Percentiles rank a stretch among this genome's conserved stretches.
Evolutionary conservation across 495 filamentous ascomycete genomes (phyloP).

Genomic region (Halenospora varia): DNA sequence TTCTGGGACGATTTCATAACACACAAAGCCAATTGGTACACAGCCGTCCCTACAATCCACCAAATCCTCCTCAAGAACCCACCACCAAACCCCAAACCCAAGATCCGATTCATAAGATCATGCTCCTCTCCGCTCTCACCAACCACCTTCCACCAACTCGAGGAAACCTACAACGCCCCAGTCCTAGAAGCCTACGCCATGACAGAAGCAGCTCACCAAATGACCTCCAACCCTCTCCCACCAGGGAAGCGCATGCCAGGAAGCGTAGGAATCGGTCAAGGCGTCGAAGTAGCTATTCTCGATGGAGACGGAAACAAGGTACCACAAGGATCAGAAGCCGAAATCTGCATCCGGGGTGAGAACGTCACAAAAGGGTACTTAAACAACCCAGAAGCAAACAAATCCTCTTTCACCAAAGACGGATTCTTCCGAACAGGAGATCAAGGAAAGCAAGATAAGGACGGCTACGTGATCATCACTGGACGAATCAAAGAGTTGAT

Average conservation of each 20-base stretch:
- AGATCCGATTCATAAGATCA: conserved; percentile 82
- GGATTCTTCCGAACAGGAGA: conserved; percentile 85
- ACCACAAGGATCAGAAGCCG: conserved; percentile 60
- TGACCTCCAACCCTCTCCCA: conserved; percentile 82
- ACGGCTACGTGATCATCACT: conserved; percentile 73
- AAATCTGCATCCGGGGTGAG: conserved; percentile 74
- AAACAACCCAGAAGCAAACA: conserved; percentile 73
- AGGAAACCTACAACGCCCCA: conserved; percentile 66
- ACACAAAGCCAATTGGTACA: conserved; percentile 81
- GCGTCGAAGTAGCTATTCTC: conserved; percentile 75
- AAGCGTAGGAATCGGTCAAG: conserved; percentile 74
- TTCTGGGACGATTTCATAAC: conserved; percentile 75
- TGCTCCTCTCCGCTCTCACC: conserved; percentile 80
- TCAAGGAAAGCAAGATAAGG: conserved; percentile 69
- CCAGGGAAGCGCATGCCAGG: conserved; percentile 69
- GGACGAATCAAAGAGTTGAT: conserved; percentile 83
- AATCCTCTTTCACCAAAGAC: conserved; percentile 58
- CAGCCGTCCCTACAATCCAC: conserved; percentile 84
- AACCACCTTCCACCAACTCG: conserved; percentile 69
- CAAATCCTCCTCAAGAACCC: conserved; percentile 76
- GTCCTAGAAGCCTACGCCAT: conserved; percentile 89
- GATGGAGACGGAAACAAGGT: conserved; percentile 59
- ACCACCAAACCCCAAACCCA: conserved; percentile 57
- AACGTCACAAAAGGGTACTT: conserved; percentile 83
- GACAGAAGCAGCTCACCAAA: conserved; percentile 88